Percentiles rank a stretch among this genome's conserved stretches.
Evolutionary conservation across 345 rosid species (phyloP).

Genomic region (Euclidium syriacum): DNA sequence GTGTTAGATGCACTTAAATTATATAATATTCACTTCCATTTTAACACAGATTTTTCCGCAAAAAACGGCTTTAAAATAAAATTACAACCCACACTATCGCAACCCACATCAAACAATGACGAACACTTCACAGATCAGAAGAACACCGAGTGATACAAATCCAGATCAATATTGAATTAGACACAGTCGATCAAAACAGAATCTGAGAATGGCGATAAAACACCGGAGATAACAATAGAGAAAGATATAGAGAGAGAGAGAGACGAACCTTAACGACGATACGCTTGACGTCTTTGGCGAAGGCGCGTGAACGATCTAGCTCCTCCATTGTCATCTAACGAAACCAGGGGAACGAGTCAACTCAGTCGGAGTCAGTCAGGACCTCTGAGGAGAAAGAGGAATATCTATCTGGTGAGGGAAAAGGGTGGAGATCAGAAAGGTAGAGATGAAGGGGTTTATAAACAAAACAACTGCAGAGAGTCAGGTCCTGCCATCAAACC

Average conservation of each 20-base stretch:
- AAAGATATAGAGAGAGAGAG: neutral
- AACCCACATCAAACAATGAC: neutral
- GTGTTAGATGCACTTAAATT: neutral
- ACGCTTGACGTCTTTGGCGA: constrained; percentile 84
- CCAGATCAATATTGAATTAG: neutral
- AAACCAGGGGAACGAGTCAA: constrained; percentile 18
- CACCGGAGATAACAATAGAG: neutral
- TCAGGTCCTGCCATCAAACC: constrained; percentile 13
- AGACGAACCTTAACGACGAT: constrained; percentile 69
- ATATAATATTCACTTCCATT: neutral
- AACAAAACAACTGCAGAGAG: constrained; percentile 17
- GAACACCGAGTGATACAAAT: constrained; percentile 1
- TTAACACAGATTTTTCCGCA: neutral
- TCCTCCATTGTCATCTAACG: constrained; percentile 26
- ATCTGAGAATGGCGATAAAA: constrained; percentile 21
- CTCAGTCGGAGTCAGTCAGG: constrained; percentile 17
- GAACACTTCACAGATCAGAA: constrained; percentile 22
- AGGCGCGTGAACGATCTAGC: constrained; percentile 64
- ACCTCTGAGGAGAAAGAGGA: neutral
- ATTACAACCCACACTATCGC: constrained; percentile 8
- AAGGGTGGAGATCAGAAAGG: constrained; percentile 16
- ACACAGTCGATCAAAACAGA: neutral
- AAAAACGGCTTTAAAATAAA: neutral
- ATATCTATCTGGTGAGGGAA: constrained; percentile 15
- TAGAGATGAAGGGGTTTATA: constrained; percentile 27